Conservation (phyloP, 495 filamentous ascomycete species). For the Chaetomidium leptoderma region DNA sequence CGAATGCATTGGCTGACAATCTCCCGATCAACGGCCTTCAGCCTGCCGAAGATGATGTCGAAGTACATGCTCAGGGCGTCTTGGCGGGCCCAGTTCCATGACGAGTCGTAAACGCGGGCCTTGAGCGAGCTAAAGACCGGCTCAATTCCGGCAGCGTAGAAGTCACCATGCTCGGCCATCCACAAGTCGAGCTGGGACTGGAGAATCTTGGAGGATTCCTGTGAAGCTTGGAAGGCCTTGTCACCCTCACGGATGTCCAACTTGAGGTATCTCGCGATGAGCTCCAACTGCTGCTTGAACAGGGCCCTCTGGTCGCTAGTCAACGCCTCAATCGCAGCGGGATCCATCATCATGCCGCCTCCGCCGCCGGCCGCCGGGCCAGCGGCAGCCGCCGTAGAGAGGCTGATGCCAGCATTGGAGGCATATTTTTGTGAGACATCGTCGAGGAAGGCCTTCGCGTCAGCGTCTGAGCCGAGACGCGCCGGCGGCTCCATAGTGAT, state of each 20-base stretch:
- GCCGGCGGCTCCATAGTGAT: slow-evolving; percentile 88
- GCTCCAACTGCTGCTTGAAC: slow-evolving; percentile 96
- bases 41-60: slow-evolving; percentile 95
- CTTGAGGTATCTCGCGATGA: slow-evolving; percentile 93
- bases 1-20: slow-evolving; percentile 98
- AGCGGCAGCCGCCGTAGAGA: slow-evolving; percentile 67
- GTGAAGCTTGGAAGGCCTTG: slow-evolving; percentile 79
- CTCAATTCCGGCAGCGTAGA: slow-evolving; percentile 92
- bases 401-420: slow-evolving; percentile 71
- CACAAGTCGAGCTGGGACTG: slow-evolving; percentile 93
- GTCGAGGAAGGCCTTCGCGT: slow-evolving; percentile 89
- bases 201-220: slow-evolving; percentile 77
- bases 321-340: slow-evolving; percentile 90
- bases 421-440: slow-evolving; percentile 88
- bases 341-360: slow-evolving; percentile 97
- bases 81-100: slow-evolving; percentile 98
- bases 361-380: slow-evolving; percentile 70
- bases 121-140: slow-evolving; percentile 90
- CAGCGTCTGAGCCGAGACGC: slow-evolving; percentile 80
- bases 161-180: slow-evolving; percentile 91
- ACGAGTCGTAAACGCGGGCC: slow-evolving; percentile 93
- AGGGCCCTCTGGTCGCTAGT: slow-evolving; percentile 92
- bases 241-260: slow-evolving; percentile 93
- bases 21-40: slow-evolving; percentile 90
- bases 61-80: slow-evolving; percentile 98